Conservation (phyloP, 169 alveolate species). For the Theileria orientalis region DNA sequence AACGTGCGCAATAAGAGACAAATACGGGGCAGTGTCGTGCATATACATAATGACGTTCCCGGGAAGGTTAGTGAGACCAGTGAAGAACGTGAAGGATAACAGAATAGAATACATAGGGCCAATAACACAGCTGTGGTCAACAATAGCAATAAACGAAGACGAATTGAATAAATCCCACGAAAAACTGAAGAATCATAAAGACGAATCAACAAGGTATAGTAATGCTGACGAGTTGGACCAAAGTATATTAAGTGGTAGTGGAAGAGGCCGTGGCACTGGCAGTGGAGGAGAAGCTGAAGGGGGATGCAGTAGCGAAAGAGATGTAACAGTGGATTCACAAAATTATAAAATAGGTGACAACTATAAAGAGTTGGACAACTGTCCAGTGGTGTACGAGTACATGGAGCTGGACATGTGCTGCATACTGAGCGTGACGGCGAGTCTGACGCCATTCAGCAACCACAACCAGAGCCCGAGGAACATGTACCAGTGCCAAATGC, state of each 20-base stretch:
- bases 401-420: constrained; percentile 95
- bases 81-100: constrained; percentile 84
- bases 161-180: constrained; percentile 54
- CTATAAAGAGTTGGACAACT: constrained; percentile 49
- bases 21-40: constrained; percentile 33
- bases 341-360: neutral
- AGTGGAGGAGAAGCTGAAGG: neutral
- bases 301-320: neutral
- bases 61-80: constrained; percentile 97
- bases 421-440: constrained; percentile 94
- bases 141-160: constrained; percentile 83
- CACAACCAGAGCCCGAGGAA: constrained; percentile 99
- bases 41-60: constrained; percentile 91
- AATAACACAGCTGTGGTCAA: constrained; percentile 91
- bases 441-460: constrained; percentile 96
- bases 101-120: constrained; percentile 96
- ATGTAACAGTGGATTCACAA: neutral
- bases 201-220: neutral
- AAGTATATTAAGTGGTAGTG: too few relatives aligned
- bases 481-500: constrained; percentile 99
- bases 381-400: constrained; percentile 88
- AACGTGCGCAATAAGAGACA: constrained; percentile 44
- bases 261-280: neutral
- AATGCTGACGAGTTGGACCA: neutral
- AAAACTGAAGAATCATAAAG: too few relatives aligned